Evolutionary conservation across 176 grass and related monocot genomes (phyloP).

Genomic region (Cenchrus fungigraminus): DNA sequence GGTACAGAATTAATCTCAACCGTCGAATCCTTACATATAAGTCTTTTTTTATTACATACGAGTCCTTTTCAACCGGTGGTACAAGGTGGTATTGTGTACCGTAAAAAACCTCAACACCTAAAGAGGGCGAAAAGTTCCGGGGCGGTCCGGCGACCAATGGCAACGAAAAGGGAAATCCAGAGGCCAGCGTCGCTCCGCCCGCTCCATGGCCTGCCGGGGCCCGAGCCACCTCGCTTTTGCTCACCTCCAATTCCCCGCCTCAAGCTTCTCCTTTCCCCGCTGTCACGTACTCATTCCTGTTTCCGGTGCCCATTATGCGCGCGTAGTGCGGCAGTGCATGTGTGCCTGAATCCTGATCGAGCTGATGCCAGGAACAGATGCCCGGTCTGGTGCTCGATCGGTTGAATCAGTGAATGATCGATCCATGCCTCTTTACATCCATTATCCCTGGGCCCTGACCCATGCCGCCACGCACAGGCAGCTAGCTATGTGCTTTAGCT

Average conservation of each 20-base stretch:
- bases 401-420: not conserved
- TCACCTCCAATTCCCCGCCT: slow-evolving; percentile 12
- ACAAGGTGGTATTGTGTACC: too few relatives aligned
- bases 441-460: not conserved
- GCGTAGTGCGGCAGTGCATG: not conserved
- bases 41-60: too few relatives aligned
- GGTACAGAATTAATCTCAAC: too few relatives aligned
- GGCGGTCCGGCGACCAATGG: slow-evolving; percentile 20
- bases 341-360: not conserved
- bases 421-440: not conserved
- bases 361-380: slow-evolving; percentile 31
- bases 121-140: not conserved
- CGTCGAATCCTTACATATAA: too few relatives aligned
- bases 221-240: not conserved
- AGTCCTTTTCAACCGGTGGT: too few relatives aligned
- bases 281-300: not conserved
- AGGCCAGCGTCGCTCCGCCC: slow-evolving; percentile 30
- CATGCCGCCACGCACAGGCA: not conserved
- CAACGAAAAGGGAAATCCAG: slow-evolving; percentile 30
- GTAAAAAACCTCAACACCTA: too few relatives aligned
- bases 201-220: not conserved
- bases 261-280: not conserved
- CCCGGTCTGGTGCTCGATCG: not conserved
- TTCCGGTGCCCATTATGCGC: not conserved
- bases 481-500: not conserved